A percentile compares a stretch with the other conserved stretches of the same genome.
These are phyloP conservation scores for Eimeria falciformis DNA, from an alignment of 169 alveolate genomes.

Conservation along the genomic window DNA sequence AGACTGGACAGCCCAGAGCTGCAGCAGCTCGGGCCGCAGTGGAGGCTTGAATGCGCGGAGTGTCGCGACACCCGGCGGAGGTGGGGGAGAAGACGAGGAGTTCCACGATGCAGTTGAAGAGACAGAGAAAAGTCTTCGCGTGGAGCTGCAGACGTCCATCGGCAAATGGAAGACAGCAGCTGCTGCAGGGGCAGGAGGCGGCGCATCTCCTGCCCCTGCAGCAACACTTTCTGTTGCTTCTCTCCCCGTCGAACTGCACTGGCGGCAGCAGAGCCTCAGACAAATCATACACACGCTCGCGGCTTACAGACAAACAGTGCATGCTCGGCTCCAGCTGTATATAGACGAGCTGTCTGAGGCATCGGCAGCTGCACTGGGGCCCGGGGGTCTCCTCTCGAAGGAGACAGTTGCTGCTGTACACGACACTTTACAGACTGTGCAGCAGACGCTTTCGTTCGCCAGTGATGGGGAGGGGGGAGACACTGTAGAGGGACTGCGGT, in stretches of 20 bases:
- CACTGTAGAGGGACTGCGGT: background rate
- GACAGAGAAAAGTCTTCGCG: constrained; percentile 78
- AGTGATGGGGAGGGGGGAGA: constrained; percentile 9
- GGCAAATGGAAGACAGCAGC: constrained; percentile 41
- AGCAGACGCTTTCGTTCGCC: constrained; percentile 69
- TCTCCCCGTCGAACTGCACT: constrained; percentile 79
- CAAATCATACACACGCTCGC: constrained; percentile 61
- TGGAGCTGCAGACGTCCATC: constrained; percentile 64
- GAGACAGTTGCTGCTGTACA: constrained; percentile 75
- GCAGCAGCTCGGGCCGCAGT: constrained; percentile 56
- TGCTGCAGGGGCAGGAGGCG: constrained; percentile 5
- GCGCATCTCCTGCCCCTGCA: constrained; percentile 5
- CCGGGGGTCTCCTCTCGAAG: constrained; percentile 62
- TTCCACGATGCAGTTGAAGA: constrained; percentile 83
- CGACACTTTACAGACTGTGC: constrained; percentile 68
- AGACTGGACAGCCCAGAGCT: constrained; percentile 44
- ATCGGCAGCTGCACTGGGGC: constrained; percentile 66
- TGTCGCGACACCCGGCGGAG: constrained; percentile 29
- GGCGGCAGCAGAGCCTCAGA: constrained; percentile 79
- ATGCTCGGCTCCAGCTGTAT: constrained; percentile 51
- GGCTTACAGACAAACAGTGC: constrained; percentile 32
- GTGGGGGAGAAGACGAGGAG: constrained; percentile 77
- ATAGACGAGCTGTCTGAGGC: constrained; percentile 64
- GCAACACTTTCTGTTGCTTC: constrained; percentile 75
- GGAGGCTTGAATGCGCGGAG: constrained; percentile 23